Percentiles rank a stretch among this genome's conserved stretches.
phyloP scores from a whole-genome alignment of 2,329 filamentous ascomycete genomes.

The Colletotrichum orchidophilum region DNA sequence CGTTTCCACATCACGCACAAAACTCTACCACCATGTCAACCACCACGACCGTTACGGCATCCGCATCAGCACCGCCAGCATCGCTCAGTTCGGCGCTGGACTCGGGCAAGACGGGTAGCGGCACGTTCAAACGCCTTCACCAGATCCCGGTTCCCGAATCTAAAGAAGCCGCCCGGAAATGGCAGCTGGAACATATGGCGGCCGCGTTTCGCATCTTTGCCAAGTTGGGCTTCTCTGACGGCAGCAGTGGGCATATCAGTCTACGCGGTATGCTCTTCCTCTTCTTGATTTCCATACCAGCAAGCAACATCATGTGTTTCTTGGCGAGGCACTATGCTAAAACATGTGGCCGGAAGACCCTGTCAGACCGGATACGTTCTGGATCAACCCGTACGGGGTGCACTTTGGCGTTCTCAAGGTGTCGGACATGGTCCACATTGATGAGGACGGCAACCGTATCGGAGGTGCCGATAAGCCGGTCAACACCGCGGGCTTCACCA shows the following conservation, averaged over 20 bases:
- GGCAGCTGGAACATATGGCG: conserved; percentile 53
- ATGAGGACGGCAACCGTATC: conserved; percentile 66
- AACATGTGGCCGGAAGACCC: conserved; percentile 37
- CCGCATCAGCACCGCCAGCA: conserved; percentile 7
- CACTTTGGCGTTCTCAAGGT: conserved; percentile 74
- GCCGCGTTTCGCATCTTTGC: conserved; percentile 59
- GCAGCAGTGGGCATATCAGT: conserved; percentile 57
- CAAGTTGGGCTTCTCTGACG: conserved; percentile 55
- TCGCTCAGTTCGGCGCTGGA: conserved; percentile 22
- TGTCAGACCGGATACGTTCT: conserved; percentile 46
- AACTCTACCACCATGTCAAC: conserved; percentile 21
- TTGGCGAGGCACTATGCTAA: not conserved
- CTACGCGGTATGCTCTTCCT: conserved; percentile 37
- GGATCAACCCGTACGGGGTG: conserved; percentile 67
- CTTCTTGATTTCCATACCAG: too few relatives aligned
- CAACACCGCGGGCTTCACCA: conserved; percentile 75
- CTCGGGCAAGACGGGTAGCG: conserved; percentile 4
- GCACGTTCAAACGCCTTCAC: conserved; percentile 30
- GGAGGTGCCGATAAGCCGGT: conserved; percentile 67
- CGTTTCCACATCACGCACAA: not conserved
- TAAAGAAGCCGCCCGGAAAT: conserved; percentile 42
- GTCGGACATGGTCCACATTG: conserved; percentile 73
- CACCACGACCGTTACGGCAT: not conserved
- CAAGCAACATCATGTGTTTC: too few relatives aligned
- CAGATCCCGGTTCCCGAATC: conserved; percentile 27